Base-by-base conservation (phyloP, 768 basidiomycete species). In the Kwoniella heveanensis region DNA sequence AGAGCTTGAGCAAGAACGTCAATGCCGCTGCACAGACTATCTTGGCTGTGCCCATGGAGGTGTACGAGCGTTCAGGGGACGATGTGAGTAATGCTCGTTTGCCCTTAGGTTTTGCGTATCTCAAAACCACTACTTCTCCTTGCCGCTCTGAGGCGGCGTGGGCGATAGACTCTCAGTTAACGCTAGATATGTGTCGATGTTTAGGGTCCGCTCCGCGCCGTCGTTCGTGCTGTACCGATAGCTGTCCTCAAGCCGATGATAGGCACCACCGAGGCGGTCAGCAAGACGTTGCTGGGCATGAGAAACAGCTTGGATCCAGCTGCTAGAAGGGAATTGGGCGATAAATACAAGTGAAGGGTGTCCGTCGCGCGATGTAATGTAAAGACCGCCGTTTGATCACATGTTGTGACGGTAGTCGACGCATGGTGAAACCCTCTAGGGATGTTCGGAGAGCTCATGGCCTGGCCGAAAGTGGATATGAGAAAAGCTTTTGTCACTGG, bases 241-340 rank as follows among this genome's bases (percentile, higher is more conserved):
- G 96, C 96, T 0, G 93, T 99, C 12, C 82, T 99, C 70, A 93
- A 91, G 73, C 93, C 96, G 1, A 95, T 96, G 92, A 99, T 98
- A 61, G 96, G 96, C 3, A 93, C 94, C 3, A 92, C 89, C 54
- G 95, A 96, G 80, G 96, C 96, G 2, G 89, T 98, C 64, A 89
- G 92, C 81, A 94, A 98, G 83, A 94, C 95, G 0, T 81, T 98
- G 37, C 85, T 97, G 58, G 96, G 96, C 8, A 83, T 99, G 39
- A 89, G 93, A 71, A 98, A 98, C 78, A 86, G 91, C 50, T 82
- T 99, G 72, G 93, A 98, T 79, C 93, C 95, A 10, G 85, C 88
- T 62, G 83, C 89, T 52, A 86, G 87, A 49, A 83, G 86, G 55
- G 92, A 95, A 77, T 89, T 88, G 70, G 90, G 90, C 69, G 92